Conservation (phyloP, 495 filamentous ascomycete species). For the Mycothermus thermophilus region DNA sequence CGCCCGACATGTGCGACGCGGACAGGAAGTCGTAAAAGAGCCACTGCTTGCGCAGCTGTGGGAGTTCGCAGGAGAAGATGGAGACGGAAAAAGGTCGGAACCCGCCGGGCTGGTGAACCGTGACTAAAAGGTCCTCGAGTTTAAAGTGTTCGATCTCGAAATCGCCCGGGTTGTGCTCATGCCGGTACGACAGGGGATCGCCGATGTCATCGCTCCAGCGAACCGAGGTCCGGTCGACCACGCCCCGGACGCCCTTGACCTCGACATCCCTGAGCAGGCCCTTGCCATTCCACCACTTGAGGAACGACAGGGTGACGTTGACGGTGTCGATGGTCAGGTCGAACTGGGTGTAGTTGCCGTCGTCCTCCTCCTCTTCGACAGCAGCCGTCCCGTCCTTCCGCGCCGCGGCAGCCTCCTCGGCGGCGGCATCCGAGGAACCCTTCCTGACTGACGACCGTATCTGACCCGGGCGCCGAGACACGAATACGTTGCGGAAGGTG, state of each 20-base stretch:
- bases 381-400: slow-evolving; percentile 26
- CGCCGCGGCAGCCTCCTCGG: slow-evolving; percentile 70
- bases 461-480: slow-evolving; percentile 81
- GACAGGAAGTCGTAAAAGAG: slow-evolving; percentile 95
- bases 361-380: slow-evolving; percentile 49
- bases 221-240: slow-evolving; percentile 77
- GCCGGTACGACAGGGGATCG: slow-evolving; percentile 76
- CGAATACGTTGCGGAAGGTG: slow-evolving; percentile 91
- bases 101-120: slow-evolving; percentile 74
- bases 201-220: slow-evolving; percentile 52
- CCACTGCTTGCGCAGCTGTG: slow-evolving; percentile 87
- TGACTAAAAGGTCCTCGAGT: slow-evolving; percentile 84
- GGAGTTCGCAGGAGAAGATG: slow-evolving; percentile 88
- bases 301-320: slow-evolving; percentile 92
- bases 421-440: slow-evolving; percentile 73
- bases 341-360: slow-evolving; percentile 95
- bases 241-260: slow-evolving; percentile 89
- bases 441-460: slow-evolving; percentile 69
- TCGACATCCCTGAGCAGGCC: slow-evolving; percentile 84
- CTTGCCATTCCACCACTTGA: slow-evolving; percentile 96
- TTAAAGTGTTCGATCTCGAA: slow-evolving; percentile 96
- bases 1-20: slow-evolving; percentile 90
- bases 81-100: slow-evolving; percentile 91
- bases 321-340: slow-evolving; percentile 89
- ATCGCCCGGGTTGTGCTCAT: slow-evolving; percentile 80